A percentile compares a stretch with the other conserved stretches of the same genome.
These are phyloP conservation scores for Coniochaeta ligniaria DNA, from an alignment of 2,329 filamentous ascomycete species.

Conservation along the genomic window DNA sequence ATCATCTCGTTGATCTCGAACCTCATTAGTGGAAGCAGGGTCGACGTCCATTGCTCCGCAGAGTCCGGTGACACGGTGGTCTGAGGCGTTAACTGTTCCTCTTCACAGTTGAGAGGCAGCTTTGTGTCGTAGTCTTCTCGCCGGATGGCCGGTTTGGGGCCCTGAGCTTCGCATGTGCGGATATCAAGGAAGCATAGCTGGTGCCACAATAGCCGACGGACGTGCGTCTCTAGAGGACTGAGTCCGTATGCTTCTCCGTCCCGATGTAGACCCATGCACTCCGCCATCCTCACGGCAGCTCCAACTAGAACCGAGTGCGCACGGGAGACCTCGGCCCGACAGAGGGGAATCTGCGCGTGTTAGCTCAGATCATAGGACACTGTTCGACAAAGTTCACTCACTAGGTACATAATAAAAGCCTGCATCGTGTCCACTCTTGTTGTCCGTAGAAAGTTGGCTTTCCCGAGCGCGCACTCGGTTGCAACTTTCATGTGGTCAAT, in stretches of 20 bases:
- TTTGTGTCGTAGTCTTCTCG: conserved; percentile 69
- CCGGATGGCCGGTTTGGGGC: conserved; percentile 64
- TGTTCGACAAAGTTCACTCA: conserved; percentile 27
- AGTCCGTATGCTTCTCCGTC: conserved; percentile 62
- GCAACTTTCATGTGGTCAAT: conserved; percentile 58
- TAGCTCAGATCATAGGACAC: conserved; percentile 6
- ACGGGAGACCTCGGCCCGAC: conserved; percentile 63
- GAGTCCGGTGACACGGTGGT: conserved; percentile 33
- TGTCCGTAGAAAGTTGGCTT: conserved; percentile 64
- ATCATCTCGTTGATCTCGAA: conserved; percentile 70
- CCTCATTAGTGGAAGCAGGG: conserved; percentile 60
- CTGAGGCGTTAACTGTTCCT: conserved; percentile 46
- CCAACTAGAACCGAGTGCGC: conserved; percentile 67
- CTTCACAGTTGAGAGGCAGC: conserved; percentile 64
- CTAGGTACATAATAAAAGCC: conserved; percentile 70
- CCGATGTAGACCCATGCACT: conserved; percentile 70
- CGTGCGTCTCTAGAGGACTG: conserved; percentile 60
- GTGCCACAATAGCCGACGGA: conserved; percentile 68
- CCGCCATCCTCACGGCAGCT: conserved; percentile 64
- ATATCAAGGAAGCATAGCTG: conserved; percentile 73
- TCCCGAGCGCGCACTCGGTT: conserved; percentile 59
- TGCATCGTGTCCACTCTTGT: conserved; percentile 68
- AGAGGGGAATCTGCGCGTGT: conserved; percentile 55
- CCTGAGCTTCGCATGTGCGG: conserved; percentile 67
- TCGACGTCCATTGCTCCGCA: conserved; percentile 55